Percentiles rank a stretch among this genome's conserved stretches.
phyloP scores from a whole-genome alignment of 345 rosid genomes.

The Lenwebbia sp. region DNA sequence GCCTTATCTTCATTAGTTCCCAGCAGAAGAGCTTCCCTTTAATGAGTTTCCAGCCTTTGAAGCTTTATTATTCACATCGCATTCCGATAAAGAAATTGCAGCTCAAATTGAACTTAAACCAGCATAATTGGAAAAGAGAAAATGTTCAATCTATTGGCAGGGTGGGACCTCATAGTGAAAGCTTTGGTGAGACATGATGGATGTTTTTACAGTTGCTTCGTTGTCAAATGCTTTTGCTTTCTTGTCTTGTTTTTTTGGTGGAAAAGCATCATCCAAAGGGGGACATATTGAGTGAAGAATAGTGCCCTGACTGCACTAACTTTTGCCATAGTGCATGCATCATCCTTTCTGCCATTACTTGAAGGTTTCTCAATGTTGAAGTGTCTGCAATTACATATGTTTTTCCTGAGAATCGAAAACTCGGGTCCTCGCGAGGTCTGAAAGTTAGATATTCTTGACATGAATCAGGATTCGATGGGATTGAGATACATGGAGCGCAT shows the following conservation, averaged over 20 bases:
- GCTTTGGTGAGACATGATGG: neutral
- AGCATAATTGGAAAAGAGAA: neutral
- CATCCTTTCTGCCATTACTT: neutral
- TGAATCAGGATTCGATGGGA: conserved; percentile 7
- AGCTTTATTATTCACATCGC: neutral
- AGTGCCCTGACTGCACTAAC: neutral
- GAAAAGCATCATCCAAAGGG: neutral
- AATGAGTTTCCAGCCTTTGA: neutral
- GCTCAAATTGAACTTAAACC: neutral
- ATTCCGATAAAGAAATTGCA: neutral
- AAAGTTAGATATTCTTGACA: neutral
- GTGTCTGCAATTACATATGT: neutral
- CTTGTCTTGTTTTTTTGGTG: neutral
- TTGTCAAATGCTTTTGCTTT: neutral
- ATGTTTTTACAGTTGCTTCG: neutral
- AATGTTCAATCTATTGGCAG: neutral
- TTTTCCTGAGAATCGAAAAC: neutral
- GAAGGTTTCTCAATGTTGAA: neutral
- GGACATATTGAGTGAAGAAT: neutral
- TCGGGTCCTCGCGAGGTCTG: neutral
- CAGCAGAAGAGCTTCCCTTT: neutral
- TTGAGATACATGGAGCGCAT: conserved; percentile 12
- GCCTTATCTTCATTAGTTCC: neutral
- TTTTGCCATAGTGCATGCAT: neutral
- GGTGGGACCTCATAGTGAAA: neutral